Conservation (phyloP, 148 eudicot genomes). For the Camellia japonica region DNA sequence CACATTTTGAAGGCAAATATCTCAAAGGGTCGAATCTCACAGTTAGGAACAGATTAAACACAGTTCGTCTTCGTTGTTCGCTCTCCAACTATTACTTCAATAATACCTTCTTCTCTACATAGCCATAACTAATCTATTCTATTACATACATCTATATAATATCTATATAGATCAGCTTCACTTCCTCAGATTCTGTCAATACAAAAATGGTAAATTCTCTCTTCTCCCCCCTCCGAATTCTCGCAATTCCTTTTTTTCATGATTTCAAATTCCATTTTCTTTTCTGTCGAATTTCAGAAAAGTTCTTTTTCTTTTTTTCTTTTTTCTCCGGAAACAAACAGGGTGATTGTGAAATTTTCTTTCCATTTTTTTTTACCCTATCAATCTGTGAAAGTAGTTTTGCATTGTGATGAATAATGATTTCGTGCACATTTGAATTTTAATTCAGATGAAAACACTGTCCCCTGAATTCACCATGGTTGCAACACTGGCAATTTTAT, state of each 20-base stretch:
- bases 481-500: conserved; percentile 32
- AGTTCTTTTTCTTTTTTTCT: background rate
- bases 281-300: background rate
- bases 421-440: background rate
- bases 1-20: too few species aligned
- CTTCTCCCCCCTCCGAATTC: background rate
- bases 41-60: too few species aligned
- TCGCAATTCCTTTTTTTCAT: background rate
- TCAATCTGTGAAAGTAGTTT: background rate
- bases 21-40: too few species aligned
- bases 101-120: too few species aligned
- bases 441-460: conserved; percentile 22
- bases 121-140: too few species aligned
- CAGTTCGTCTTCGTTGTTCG: too few species aligned
- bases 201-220: background rate
- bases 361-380: background rate
- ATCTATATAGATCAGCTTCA: background rate
- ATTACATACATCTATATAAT: too few species aligned
- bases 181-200: background rate
- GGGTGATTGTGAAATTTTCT: background rate
- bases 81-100: too few species aligned
- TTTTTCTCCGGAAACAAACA: background rate
- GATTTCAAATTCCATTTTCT: background rate
- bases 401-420: background rate
- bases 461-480: background rate